Conservation (phyloP, 2,329 filamentous ascomycete species). For the Aspergillaceae sp. region DNA sequence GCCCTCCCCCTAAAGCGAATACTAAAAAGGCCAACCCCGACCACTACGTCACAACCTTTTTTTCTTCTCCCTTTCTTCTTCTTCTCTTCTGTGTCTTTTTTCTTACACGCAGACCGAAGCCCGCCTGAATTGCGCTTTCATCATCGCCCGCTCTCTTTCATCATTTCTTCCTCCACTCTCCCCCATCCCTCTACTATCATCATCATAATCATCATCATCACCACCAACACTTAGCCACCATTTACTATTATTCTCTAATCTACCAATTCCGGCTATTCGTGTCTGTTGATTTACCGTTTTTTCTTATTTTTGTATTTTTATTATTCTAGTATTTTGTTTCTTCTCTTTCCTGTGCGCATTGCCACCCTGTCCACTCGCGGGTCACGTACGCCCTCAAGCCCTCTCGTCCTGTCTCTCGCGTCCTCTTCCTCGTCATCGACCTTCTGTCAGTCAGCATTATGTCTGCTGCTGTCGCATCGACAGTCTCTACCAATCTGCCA, state of each 20-base stretch:
- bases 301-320: constrained; percentile 6
- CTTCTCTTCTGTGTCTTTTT: constrained; percentile 6
- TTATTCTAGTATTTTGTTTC: constrained; percentile 12
- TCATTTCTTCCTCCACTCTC: not conserved
- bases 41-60: constrained; percentile 31
- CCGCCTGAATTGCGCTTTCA: constrained; percentile 5
- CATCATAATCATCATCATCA: not conserved
- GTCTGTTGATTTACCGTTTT: constrained; percentile 2
- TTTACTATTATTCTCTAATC: not conserved
- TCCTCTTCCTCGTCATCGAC: not conserved
- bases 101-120: not conserved
- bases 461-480: constrained; percentile 34
- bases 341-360: constrained; percentile 4
- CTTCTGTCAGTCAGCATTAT: constrained; percentile 15
- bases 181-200: not conserved
- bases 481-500: constrained; percentile 23
- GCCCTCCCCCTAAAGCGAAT: constrained; percentile 22
- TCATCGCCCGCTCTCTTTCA: not conserved
- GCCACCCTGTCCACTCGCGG: constrained; percentile 7
- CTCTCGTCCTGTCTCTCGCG: not conserved
- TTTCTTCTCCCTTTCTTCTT: constrained; percentile 19
- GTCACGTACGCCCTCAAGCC: constrained; percentile 10
- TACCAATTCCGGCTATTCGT: not conserved
- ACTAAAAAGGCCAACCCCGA: constrained; percentile 16
- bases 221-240: not conserved